Conservation (phyloP, 257 asterid species). For the Fraxinus americana region DNA sequence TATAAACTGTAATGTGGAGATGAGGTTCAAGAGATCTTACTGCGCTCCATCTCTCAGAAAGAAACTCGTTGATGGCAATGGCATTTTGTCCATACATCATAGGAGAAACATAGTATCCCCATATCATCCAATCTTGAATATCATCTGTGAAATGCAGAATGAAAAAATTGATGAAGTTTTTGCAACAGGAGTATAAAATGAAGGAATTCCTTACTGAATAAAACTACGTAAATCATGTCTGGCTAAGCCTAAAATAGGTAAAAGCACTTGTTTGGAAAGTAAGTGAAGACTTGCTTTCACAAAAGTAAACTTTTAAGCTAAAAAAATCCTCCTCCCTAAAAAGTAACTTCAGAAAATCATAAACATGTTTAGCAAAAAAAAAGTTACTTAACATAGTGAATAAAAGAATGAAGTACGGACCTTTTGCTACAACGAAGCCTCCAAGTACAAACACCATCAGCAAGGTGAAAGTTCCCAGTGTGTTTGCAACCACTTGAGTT, state of each 20-base stretch:
- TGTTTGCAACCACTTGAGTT: constrained; percentile 23
- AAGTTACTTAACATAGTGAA: not conserved
- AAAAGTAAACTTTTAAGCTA: not conserved
- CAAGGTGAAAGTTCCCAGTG: constrained; percentile 20
- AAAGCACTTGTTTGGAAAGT: not conserved
- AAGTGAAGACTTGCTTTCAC: not conserved
- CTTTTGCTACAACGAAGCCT: constrained; percentile 18
- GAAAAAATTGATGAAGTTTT: not conserved
- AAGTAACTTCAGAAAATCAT: not conserved
- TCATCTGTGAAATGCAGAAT: constrained; percentile 24
- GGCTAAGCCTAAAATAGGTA: not conserved
- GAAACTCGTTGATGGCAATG: constrained; percentile 37
- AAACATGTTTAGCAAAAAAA: not conserved
- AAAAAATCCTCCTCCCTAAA: no score
- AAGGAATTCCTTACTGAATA: not conserved
- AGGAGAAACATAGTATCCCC: constrained; percentile 41
- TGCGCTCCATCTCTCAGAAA: constrained; percentile 39
- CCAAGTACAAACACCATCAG: constrained; percentile 12
- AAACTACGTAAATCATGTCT: not conserved
- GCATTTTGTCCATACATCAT: constrained; percentile 46
- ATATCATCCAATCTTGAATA: constrained; percentile 38
- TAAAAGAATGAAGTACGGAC: not conserved
- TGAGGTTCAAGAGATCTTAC: constrained; percentile 21
- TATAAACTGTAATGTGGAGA: not conserved
- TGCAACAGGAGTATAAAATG: not conserved